A percentile compares a stretch with the other conserved stretches of the same genome.
phyloP scores from a whole-genome alignment of 2,329 filamentous ascomycete species.

The Ceratocystis alfenasii region DNA sequence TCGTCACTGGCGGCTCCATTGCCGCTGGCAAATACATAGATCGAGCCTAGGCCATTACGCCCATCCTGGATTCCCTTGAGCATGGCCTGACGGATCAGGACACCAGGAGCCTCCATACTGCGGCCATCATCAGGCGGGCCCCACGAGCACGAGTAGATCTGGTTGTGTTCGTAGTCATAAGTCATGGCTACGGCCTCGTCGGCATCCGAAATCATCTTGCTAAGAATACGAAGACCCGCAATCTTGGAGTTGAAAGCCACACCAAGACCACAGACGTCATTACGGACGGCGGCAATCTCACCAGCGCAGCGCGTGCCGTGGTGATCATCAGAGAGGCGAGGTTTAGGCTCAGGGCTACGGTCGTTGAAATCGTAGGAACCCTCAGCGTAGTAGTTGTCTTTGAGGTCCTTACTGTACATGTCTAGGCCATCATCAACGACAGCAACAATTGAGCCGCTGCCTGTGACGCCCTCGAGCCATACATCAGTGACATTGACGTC shows the following conservation, averaged over 20 bases:
- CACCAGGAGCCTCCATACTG: slow-evolving; percentile 86
- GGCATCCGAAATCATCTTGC: slow-evolving; percentile 76
- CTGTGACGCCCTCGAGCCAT: slow-evolving; percentile 84
- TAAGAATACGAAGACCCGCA: slow-evolving; percentile 83
- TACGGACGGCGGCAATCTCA: slow-evolving; percentile 83
- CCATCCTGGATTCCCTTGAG: slow-evolving; percentile 84
- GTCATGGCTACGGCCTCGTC: slow-evolving; percentile 91
- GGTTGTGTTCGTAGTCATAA: slow-evolving; percentile 79
- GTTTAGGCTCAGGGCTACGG: slow-evolving; percentile 61
- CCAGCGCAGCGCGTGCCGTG: slow-evolving; percentile 93
- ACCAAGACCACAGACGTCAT: slow-evolving; percentile 88
- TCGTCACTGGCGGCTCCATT: slow-evolving; percentile 80
- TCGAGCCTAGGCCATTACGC: slow-evolving; percentile 68
- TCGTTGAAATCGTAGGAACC: slow-evolving; percentile 98
- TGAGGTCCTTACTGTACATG: slow-evolving; percentile 87
- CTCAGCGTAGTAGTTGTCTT: slow-evolving; percentile 82
- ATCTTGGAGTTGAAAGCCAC: slow-evolving; percentile 88
- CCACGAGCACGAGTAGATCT: slow-evolving; percentile 99
- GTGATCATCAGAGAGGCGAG: slow-evolving; percentile 69
- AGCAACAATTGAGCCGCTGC: slow-evolving; percentile 76
- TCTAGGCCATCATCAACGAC: slow-evolving; percentile 95
- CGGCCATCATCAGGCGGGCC: slow-evolving; percentile 85
- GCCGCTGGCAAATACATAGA: slow-evolving; percentile 93
- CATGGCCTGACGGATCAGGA: slow-evolving; percentile 82
- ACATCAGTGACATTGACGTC: slow-evolving; percentile 94